These are phyloP conservation scores for Arabidopsis suecica DNA, from an alignment of 345 rosid species.

Conservation along the genomic window DNA sequence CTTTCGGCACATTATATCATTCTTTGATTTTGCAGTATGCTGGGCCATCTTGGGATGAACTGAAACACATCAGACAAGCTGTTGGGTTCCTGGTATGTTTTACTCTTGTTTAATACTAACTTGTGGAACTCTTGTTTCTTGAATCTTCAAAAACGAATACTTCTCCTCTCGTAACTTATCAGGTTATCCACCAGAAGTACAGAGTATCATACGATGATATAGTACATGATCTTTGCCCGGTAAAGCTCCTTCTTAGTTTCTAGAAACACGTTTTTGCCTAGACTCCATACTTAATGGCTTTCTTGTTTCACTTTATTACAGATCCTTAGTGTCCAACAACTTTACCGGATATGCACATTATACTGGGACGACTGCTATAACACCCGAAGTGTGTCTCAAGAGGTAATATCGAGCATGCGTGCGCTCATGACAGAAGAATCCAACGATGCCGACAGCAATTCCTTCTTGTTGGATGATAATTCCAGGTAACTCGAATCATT, in stretches of 20 bases:
- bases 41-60: slow-evolving; percentile 98
- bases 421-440: slow-evolving; percentile 97
- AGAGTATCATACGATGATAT: slow-evolving; percentile 96
- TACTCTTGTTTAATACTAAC: background rate
- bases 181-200: slow-evolving; percentile 99
- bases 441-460: slow-evolving; percentile 76
- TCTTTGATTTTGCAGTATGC: slow-evolving; percentile 65
- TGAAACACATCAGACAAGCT: slow-evolving; percentile 94
- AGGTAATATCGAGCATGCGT: slow-evolving; percentile 96
- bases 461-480: slow-evolving; percentile 94
- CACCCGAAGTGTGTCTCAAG: slow-evolving; percentile 89
- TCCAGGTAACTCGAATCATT: slow-evolving; percentile 57
- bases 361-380: slow-evolving; percentile 99
- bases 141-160: no score
- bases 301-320: slow-evolving; percentile 40
- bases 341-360: slow-evolving; percentile 92
- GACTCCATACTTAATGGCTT: slow-evolving; percentile 2
- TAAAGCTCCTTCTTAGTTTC: slow-evolving; percentile 48
- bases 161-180: slow-evolving; percentile 26
- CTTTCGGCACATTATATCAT: background rate
- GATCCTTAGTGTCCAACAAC: slow-evolving; percentile 97
- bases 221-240: slow-evolving; percentile 94
- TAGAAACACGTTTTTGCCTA: slow-evolving; percentile 9
- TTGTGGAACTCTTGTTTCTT: no score
- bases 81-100: slow-evolving; percentile 96